Evolutionary conservation across 345 rosid species (phyloP).

Genomic region (Gossypium rotundifolium): DNA sequence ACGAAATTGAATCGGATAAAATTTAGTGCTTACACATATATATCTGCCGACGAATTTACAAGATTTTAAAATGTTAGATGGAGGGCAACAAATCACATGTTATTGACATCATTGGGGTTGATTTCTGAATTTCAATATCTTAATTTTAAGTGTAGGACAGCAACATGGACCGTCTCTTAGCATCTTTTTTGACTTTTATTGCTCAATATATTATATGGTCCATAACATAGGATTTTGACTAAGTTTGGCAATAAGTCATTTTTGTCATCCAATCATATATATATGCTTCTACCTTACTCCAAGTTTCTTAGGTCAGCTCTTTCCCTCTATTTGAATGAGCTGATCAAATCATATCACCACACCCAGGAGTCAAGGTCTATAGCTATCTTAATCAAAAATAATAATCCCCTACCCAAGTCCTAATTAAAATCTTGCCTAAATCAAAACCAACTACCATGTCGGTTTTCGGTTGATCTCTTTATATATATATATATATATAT

Average conservation of each 20-base stretch:
- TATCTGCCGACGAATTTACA: conserved; percentile 14
- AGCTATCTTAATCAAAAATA: neutral
- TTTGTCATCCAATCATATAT: neutral
- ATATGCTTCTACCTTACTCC: no score
- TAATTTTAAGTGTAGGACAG: neutral
- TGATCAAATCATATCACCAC: neutral
- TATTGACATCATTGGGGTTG: conserved; percentile 7
- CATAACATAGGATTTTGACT: conserved; percentile 8
- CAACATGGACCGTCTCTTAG: neutral
- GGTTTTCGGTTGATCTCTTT: conserved; percentile 10
- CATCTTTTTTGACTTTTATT: conserved; percentile 15
- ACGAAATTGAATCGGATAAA: no score
- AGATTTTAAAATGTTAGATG: neutral
- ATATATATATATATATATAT: neutral
- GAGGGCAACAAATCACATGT: conserved; percentile 20
- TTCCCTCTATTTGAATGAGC: no score
- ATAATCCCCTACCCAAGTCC: neutral
- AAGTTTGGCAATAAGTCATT: conserved; percentile 4
- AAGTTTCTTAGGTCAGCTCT: no score
- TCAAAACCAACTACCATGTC: conserved; percentile 12
- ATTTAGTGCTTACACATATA: no score
- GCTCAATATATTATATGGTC: neutral
- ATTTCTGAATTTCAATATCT: neutral
- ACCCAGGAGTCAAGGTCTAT: neutral
- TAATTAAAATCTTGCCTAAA: neutral